Percentiles rank a stretch among this genome's conserved stretches.
Evolutionary conservation across 2,329 filamentous ascomycete genomes (phyloP).

Genomic region (Westerdykella ornata): DNA sequence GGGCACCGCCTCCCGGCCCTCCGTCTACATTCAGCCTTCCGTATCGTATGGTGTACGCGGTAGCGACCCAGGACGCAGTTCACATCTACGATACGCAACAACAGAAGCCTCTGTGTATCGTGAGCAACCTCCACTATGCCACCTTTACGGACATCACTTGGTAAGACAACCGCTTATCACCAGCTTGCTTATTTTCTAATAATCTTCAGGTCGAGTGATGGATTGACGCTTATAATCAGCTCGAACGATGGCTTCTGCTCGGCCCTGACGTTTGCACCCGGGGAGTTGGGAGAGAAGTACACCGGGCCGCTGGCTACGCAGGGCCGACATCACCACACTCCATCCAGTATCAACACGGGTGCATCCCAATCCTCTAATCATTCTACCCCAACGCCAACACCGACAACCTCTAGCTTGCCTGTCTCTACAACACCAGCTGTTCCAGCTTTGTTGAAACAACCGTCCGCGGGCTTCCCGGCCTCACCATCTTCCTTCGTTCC

Average conservation of each 20-base stretch:
- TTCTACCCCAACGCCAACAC: conserved; percentile 64
- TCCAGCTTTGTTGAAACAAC: conserved; percentile 48
- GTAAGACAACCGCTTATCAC: conserved; percentile 49
- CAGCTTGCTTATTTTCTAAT: conserved; percentile 13
- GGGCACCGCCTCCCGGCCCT: conserved; percentile 44
- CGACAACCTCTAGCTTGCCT: conserved; percentile 58
- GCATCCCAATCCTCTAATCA: conserved; percentile 49
- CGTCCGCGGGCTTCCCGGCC: conserved; percentile 50
- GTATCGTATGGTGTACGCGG: conserved; percentile 92
- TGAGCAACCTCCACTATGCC: conserved; percentile 94
- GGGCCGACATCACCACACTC: conserved; percentile 23
- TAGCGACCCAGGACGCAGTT: conserved; percentile 93
- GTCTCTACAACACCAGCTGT: conserved; percentile 42
- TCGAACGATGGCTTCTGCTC: conserved; percentile 98
- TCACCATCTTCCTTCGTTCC: conserved; percentile 52
- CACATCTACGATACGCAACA: conserved; percentile 96
- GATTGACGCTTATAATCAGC: conserved; percentile 79
- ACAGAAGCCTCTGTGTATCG: conserved; percentile 83
- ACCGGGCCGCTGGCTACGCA: conserved; percentile 53
- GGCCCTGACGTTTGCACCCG: conserved; percentile 71
- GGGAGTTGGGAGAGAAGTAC: conserved; percentile 79
- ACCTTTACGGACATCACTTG: conserved; percentile 96
- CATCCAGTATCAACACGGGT: conserved; percentile 40
- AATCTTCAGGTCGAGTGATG: conserved; percentile 62
- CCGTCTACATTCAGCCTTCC: conserved; percentile 70